Conservation (phyloP, 441 rosid species). For the Geranium incanum region DNA sequence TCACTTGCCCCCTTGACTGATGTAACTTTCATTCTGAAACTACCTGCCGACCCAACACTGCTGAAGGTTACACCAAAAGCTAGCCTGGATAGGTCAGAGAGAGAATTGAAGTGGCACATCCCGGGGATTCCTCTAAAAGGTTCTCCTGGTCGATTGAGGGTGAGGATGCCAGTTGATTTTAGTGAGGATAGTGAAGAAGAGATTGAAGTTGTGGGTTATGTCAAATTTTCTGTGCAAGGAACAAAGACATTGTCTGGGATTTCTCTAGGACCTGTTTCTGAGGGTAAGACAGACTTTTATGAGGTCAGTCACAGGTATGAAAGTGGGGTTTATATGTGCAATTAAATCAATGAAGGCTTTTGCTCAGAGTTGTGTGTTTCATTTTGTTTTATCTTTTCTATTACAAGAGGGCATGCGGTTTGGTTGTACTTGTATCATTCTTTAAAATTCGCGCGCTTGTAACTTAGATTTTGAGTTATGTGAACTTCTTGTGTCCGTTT, state of each 20-base stretch:
- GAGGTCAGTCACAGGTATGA: conserved; percentile 68
- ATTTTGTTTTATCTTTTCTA: conserved; percentile 11
- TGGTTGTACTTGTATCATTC: conserved; percentile 33
- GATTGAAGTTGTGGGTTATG: conserved; percentile 60
- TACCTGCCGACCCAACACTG: conserved; percentile 85
- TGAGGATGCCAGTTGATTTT: conserved; percentile 71
- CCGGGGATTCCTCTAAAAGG: conserved; percentile 70
- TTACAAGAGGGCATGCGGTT: conserved; percentile 21
- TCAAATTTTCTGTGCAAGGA: conserved; percentile 64
- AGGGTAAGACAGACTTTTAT: conserved; percentile 67
- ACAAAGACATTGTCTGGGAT: conserved; percentile 52
- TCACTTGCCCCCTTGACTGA: conserved; percentile 52
- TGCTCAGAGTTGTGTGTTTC: conserved; percentile 19
- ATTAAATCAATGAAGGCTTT: conserved; percentile 31
- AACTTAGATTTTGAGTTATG: conserved; percentile 21
- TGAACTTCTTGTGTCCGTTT: conserved; percentile 20
- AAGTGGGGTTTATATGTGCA: conserved; percentile 66
- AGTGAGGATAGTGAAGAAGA: conserved; percentile 55
- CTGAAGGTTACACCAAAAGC: conserved; percentile 91
- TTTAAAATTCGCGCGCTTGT: conserved; percentile 28
- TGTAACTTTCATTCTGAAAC: conserved; percentile 69
- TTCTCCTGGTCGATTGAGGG: conserved; percentile 62
- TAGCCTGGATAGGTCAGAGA: conserved; percentile 62
- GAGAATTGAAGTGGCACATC: conserved; percentile 79
- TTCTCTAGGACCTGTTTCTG: conserved; percentile 53